These are phyloP conservation scores for Naganishia vishniacii DNA, from an alignment of 768 basidiomycete genomes.

Conservation along the genomic window DNA sequence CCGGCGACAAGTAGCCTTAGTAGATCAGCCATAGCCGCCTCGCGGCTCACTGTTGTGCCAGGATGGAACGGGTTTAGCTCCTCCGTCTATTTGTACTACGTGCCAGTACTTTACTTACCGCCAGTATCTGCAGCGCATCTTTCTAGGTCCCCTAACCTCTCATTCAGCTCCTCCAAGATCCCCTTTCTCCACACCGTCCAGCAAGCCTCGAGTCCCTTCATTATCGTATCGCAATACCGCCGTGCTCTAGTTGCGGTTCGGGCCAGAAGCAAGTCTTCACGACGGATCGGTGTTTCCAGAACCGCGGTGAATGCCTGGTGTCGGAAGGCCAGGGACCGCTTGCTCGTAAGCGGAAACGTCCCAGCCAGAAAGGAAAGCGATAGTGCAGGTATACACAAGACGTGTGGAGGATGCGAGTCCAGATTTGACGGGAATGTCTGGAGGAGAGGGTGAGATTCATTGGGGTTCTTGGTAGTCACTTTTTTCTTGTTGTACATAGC, in stretches of 20 bases:
- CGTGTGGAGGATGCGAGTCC: slow-evolving; percentile 6
- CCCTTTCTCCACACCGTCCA: slow-evolving; percentile 15
- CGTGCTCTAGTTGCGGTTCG: background rate
- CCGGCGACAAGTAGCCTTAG: slow-evolving; percentile 10
- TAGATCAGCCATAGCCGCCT: slow-evolving; percentile 16
- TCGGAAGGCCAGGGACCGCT: background rate
- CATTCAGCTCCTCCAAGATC: slow-evolving; percentile 6
- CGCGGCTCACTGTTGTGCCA: background rate
- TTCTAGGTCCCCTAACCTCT: slow-evolving; percentile 11
- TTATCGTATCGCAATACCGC: slow-evolving; percentile 7
- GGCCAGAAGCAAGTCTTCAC: slow-evolving; percentile 15
- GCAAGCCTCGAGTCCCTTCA: slow-evolving; percentile 14
- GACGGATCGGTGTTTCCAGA: background rate
- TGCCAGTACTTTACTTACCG: background rate
- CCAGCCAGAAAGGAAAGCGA: slow-evolving; percentile 4
- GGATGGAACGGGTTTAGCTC: background rate
- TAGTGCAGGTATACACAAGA: slow-evolving; percentile 6
- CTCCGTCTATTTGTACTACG: too few relatives aligned
- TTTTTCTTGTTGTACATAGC: slow-evolving; percentile 15
- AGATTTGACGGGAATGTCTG: slow-evolving; percentile 7
- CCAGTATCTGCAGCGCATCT: slow-evolving; percentile 14
- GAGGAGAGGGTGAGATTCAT: slow-evolving; percentile 3
- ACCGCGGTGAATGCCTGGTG: background rate
- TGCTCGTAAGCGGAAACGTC: slow-evolving; percentile 4
- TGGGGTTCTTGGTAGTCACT: background rate